A percentile compares a stretch with the other conserved stretches of the same genome.
These are phyloP conservation scores for Lachancea thermotolerans DNA, from an alignment of 805 yeast genomes.

Conservation along the genomic window DNA sequence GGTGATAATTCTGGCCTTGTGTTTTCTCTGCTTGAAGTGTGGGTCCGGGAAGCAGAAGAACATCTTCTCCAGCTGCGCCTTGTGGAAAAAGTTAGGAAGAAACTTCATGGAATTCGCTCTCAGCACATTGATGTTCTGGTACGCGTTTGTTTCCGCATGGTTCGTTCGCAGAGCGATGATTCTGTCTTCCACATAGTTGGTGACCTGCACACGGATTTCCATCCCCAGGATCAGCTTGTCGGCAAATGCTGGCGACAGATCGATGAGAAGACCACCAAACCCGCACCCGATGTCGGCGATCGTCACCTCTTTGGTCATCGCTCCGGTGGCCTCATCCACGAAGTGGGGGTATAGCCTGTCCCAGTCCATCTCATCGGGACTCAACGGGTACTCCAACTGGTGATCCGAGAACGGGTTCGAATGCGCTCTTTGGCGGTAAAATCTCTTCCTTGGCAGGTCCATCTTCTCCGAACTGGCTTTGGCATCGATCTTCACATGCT, in stretches of 20 bases:
- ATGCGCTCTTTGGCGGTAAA: constrained; percentile 94
- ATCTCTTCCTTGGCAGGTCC: constrained; percentile 75
- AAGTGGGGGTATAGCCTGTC: constrained; percentile 60
- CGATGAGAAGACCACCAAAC: constrained; percentile 83
- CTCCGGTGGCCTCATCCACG: constrained; percentile 36
- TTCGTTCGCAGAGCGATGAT: constrained; percentile 74
- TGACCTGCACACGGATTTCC: constrained; percentile 97
- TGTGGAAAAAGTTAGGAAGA: constrained; percentile 83
- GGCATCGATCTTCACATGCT: constrained; percentile 41
- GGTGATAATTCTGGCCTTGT: constrained; percentile 93
- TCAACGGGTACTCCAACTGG: constrained; percentile 74
- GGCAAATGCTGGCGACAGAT: constrained; percentile 72
- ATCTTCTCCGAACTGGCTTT: constrained; percentile 21
- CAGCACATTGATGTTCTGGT: constrained; percentile 81
- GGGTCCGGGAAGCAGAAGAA: constrained; percentile 99
- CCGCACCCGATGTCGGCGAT: constrained; percentile 98
- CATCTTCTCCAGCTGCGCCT: constrained; percentile 79
- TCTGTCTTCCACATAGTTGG: constrained; percentile 93
- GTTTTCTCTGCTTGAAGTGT: constrained; percentile 94
- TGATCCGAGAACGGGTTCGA: constrained; percentile 97
- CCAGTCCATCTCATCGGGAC: constrained; percentile 90
- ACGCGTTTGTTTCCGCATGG: constrained; percentile 35
- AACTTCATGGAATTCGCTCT: constrained; percentile 98
- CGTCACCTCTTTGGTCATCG: constrained; percentile 53
- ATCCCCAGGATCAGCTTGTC: constrained; percentile 77